phyloP scores from a whole-genome alignment of 192 early-diverging fungal genomes.

The Podila verticillata region DNA sequence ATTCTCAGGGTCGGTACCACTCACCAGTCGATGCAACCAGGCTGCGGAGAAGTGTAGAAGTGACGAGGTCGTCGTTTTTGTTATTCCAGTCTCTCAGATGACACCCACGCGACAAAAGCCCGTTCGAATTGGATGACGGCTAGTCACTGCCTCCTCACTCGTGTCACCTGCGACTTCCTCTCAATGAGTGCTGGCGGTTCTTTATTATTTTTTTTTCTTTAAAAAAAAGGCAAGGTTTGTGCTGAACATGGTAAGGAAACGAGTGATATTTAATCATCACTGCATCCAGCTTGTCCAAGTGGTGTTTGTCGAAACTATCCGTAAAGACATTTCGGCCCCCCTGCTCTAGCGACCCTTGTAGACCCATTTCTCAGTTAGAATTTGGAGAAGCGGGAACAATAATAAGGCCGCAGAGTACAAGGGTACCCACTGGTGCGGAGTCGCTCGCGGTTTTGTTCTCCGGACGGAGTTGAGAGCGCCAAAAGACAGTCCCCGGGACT shows the following conservation, averaged over 20 bases:
- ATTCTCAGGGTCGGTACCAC: no score
- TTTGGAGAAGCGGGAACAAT: background rate
- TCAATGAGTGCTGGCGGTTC: no score
- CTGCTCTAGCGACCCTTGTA: background rate
- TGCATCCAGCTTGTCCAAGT: slow-evolving; percentile 2
- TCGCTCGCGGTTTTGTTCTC: background rate
- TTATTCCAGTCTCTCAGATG: no score
- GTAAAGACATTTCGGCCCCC: background rate
- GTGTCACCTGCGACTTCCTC: no score
- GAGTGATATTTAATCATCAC: background rate
- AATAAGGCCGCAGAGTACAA: slow-evolving; percentile 2
- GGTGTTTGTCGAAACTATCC: background rate
- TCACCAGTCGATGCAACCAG: no score
- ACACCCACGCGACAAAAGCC: no score
- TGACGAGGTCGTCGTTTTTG: no score
- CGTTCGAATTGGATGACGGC: no score
- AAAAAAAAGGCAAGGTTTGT: background rate
- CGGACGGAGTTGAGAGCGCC: background rate
- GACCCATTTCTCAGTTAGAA: background rate
- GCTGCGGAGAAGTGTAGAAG: no score
- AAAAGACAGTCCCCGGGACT: background rate
- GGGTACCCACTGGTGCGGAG: background rate
- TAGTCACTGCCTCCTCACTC: no score
- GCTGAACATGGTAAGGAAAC: slow-evolving; percentile 5
- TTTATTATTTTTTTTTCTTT: background rate